phyloP scores from a whole-genome alignment of 257 asterid species.

The Voacanga thouarsii region DNA sequence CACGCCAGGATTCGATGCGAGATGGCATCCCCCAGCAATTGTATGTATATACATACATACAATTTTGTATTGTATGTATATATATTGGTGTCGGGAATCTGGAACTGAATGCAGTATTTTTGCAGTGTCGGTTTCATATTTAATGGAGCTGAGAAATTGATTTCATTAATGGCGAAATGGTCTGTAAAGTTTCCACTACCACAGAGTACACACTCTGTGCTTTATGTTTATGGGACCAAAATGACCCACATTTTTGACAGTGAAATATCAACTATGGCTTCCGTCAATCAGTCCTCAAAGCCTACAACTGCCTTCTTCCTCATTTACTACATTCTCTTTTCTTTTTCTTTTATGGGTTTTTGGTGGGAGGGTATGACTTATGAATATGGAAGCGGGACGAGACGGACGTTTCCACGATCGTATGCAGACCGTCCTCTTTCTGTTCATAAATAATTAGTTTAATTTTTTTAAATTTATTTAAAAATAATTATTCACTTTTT shows the following conservation, averaged over 20 bases:
- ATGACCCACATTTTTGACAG: conserved; percentile 1
- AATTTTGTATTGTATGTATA: too few species aligned
- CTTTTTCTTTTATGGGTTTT: not conserved
- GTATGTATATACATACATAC: too few species aligned
- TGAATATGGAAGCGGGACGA: too few species aligned
- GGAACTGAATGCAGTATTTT: not conserved
- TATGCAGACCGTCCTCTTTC: too few species aligned
- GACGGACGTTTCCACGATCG: too few species aligned
- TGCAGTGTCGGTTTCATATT: not conserved
- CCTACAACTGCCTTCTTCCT: not conserved
- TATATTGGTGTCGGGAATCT: too few species aligned
- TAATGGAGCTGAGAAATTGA: not conserved
- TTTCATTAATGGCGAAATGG: not conserved
- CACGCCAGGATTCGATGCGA: too few species aligned
- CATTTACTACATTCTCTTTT: not conserved
- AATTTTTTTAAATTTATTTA: too few species aligned
- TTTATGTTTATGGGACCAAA: conserved; percentile 10
- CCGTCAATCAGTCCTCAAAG: not conserved
- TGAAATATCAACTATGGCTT: not conserved
- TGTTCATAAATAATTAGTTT: too few species aligned
- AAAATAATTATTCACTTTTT: too few species aligned
- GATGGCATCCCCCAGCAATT: too few species aligned
- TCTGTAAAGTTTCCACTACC: conserved; percentile 8
- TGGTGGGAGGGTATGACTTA: not conserved
- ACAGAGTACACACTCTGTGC: not conserved